These are phyloP conservation scores for Ilyonectria robusta DNA, from an alignment of 2,329 filamentous ascomycete species.

Conservation along the genomic window DNA sequence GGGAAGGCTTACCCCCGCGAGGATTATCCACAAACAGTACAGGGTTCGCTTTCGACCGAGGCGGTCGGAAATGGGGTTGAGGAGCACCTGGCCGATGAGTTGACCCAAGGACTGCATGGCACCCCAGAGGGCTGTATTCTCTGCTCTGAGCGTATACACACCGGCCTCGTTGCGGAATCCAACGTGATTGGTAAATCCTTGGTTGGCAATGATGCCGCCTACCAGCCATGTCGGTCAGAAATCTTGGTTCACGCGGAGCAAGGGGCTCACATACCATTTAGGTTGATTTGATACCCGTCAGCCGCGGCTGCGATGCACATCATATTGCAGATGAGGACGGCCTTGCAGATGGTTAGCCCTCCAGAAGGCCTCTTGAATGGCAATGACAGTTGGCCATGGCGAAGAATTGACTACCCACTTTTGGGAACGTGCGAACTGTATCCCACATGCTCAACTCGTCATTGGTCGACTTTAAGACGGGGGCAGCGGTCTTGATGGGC, in stretches of 20 bases:
- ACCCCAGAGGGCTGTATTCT: constrained; percentile 30
- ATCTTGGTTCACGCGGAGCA: not conserved
- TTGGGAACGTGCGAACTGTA: too few species aligned
- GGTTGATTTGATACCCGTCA: constrained; percentile 25
- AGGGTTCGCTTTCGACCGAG: constrained; percentile 29
- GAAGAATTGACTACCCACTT: too few species aligned
- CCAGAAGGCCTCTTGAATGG: too few species aligned
- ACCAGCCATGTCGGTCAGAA: too few species aligned
- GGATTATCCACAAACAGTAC: constrained; percentile 11
- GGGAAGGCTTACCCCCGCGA: not conserved
- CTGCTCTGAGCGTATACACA: constrained; percentile 16
- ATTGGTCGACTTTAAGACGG: too few species aligned
- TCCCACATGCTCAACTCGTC: too few species aligned
- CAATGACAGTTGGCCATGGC: too few species aligned
- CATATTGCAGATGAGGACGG: constrained; percentile 31
- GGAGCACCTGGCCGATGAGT: constrained; percentile 23
- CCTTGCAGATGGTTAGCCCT: not conserved
- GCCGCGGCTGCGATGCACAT: constrained; percentile 24
- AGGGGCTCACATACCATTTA: not conserved
- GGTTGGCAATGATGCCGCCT: constrained; percentile 31
- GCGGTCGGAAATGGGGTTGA: constrained; percentile 21
- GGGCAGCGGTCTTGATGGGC: too few species aligned
- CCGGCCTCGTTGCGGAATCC: constrained; percentile 16
- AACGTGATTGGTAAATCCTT: constrained; percentile 30
- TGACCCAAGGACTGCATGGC: constrained; percentile 30